phyloP scores from a whole-genome alignment of 352 stramenopile species.

The Pythium sukuiense region DNA sequence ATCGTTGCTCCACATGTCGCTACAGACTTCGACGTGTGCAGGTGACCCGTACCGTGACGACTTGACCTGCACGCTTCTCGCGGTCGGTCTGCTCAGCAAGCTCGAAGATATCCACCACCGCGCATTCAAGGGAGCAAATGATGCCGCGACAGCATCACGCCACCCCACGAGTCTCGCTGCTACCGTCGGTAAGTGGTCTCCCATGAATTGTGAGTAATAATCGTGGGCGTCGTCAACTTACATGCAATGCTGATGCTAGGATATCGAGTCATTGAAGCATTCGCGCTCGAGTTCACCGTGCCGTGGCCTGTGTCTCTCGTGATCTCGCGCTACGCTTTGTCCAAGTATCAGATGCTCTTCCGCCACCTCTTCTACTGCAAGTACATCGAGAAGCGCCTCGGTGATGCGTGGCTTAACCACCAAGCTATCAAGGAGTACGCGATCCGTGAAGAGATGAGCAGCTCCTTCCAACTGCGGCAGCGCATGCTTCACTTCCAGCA shows the following conservation, averaged over 20 bases:
- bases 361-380: slow-evolving; percentile 99
- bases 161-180: slow-evolving; percentile 20
- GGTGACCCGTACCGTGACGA: slow-evolving; percentile 90
- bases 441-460: slow-evolving; percentile 84
- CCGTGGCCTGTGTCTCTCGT: slow-evolving; percentile 98
- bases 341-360: slow-evolving; percentile 99
- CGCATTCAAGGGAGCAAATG: slow-evolving; percentile 59
- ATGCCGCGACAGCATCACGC: slow-evolving; percentile 49
- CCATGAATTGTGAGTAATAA: too few relatives aligned
- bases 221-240: not conserved
- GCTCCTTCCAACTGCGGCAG: slow-evolving; percentile 94
- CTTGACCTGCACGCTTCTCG: slow-evolving; percentile 84
- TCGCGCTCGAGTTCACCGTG: slow-evolving; percentile 96
- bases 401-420: slow-evolving; percentile 95
- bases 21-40: slow-evolving; percentile 92
- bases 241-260: slow-evolving; percentile 24
- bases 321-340: slow-evolving; percentile 91
- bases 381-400: slow-evolving; percentile 96
- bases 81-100: slow-evolving; percentile 90
- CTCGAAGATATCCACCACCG: slow-evolving; percentile 91
- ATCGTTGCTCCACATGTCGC: slow-evolving; percentile 92
- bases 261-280: slow-evolving; percentile 94
- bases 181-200: slow-evolving; percentile 19
- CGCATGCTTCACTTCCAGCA: slow-evolving; percentile 99
- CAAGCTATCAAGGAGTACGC: slow-evolving; percentile 92